These are phyloP conservation scores for Saturnispora saitoi DNA, from an alignment of 805 yeast species.

Conservation along the genomic window DNA sequence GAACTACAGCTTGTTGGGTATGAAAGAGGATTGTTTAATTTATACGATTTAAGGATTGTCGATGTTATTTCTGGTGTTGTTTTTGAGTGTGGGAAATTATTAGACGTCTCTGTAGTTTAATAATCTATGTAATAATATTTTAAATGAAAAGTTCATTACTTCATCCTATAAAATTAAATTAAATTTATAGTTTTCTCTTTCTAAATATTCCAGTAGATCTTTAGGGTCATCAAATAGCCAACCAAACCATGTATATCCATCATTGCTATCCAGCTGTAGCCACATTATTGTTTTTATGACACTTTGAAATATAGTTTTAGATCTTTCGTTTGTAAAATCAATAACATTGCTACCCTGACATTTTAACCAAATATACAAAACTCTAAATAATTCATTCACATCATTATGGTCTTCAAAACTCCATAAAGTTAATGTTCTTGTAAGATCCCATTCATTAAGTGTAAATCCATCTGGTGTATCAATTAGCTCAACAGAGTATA, in stretches of 20 bases:
- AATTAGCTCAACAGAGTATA: not conserved
- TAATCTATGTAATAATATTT: not conserved
- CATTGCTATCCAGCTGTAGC: constrained; percentile 16
- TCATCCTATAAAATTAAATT: not conserved
- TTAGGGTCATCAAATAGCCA: constrained; percentile 23
- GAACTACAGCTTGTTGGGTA: constrained; percentile 53
- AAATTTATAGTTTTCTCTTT: constrained; percentile 10
- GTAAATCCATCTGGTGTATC: constrained; percentile 5
- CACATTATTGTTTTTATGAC: constrained; percentile 20
- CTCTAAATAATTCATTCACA: constrained; percentile 10
- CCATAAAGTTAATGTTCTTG: constrained; percentile 12
- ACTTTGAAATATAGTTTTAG: constrained; percentile 13
- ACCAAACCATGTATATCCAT: constrained; percentile 23
- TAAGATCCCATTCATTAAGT: constrained; percentile 10
- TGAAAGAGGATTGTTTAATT: constrained; percentile 52
- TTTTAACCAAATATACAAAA: constrained; percentile 24
- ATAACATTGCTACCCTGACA: constrained; percentile 14
- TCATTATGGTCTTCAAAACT: constrained; percentile 2
- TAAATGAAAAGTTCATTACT: not conserved
- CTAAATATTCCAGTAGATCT: constrained; percentile 17
- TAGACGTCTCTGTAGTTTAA: constrained; percentile 54
- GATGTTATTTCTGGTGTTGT: constrained; percentile 60
- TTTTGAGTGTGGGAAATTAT: constrained; percentile 58
- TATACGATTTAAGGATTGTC: constrained; percentile 57
- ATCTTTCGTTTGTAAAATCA: constrained; percentile 11